These are phyloP conservation scores for Yarrowia keelungensis DNA, from an alignment of 805 yeast genomes.

Conservation along the genomic window DNA sequence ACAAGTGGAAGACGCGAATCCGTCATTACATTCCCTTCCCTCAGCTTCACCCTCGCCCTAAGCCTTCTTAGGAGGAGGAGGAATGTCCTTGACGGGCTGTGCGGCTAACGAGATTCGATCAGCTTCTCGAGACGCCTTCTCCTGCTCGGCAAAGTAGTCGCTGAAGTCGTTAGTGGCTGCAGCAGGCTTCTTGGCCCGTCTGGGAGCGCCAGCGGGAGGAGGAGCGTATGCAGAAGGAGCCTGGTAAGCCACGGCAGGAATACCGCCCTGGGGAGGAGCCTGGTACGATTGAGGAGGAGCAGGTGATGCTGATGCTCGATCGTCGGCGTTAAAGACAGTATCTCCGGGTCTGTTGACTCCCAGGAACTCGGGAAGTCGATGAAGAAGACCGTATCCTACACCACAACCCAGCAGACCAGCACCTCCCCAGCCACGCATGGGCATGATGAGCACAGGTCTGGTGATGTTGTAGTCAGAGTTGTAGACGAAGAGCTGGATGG, in stretches of 20 bases:
- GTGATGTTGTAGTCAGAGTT: conserved; percentile 86
- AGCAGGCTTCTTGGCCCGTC: conserved; percentile 33
- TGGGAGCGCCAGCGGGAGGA: conserved; percentile 6
- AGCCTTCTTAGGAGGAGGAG: conserved; percentile 44
- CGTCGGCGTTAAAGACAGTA: conserved; percentile 51
- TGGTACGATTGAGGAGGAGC: conserved; percentile 24
- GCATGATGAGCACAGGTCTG: conserved; percentile 83
- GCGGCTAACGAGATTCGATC: conserved; percentile 42
- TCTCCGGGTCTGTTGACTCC: conserved; percentile 53
- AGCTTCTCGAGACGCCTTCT: conserved; percentile 43
- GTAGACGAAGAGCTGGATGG: conserved; percentile 72
- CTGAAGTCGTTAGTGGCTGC: conserved; percentile 42
- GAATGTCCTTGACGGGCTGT: conserved; percentile 42
- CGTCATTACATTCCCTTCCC: no score
- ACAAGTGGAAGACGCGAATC: no score
- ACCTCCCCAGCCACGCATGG: conserved; percentile 80
- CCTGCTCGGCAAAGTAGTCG: conserved; percentile 47
- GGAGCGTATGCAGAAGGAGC: conserved; percentile 35
- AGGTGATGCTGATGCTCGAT: conserved; percentile 29
- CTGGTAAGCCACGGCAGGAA: conserved; percentile 22
- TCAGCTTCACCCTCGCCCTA: neutral
- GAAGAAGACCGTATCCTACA: conserved; percentile 91
- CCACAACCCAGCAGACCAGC: conserved; percentile 89
- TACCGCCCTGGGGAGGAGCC: conserved; percentile 27
- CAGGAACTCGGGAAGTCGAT: conserved; percentile 74